Base-by-base conservation (phyloP, 768 basidiomycete species). In the Hypholoma fasciculare region DNA sequence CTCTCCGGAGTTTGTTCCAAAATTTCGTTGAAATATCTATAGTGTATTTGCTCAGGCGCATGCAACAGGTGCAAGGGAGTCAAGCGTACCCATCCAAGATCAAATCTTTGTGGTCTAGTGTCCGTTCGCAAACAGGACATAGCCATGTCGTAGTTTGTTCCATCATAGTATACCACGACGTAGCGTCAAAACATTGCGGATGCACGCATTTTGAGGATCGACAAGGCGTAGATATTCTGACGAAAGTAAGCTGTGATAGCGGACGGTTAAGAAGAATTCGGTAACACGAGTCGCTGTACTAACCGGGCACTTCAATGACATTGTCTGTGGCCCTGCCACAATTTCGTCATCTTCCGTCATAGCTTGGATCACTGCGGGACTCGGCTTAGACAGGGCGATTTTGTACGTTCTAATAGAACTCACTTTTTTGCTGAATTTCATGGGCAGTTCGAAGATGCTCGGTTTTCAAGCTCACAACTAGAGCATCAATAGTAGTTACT, bases 81-180 rank as follows among this genome's bases (percentile, higher is more conserved):
- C n/a, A 19, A 17, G 47, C 68, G 46, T 71, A 94, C 96, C 94
- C 96, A 69, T 99, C 97, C 57, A 96, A 81, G 38, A 97, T 88
- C 37, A 99, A 76, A 59, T 98, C 93, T 36, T 89, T 89, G 17
- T 84, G 75, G 61, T 88, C 84, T 53, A 99, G 71, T 47, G 80
- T 76, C 67, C 84, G 87, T 70, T 94, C 92, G 73, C 97, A 98
- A 43, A 94, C 89, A 26, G 97, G 96, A 72, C 97, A 98, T 47
- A 89, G 72, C 90, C 92, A 99, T 30, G 94, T 95, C 2, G 96
- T 97, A 8, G 95, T 98, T 74, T 93, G 89, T 67, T 96, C 92
- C 86, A 97, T 98, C 70, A 96, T 86, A 4, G 89, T 88, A 67
- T 90, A 93, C 95, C 95, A 99, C 40, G 91, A 93, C 16, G 80